Conservation (phyloP, 1,284 basidiomycete genomes). For the Salmacisia buchloeana region DNA sequence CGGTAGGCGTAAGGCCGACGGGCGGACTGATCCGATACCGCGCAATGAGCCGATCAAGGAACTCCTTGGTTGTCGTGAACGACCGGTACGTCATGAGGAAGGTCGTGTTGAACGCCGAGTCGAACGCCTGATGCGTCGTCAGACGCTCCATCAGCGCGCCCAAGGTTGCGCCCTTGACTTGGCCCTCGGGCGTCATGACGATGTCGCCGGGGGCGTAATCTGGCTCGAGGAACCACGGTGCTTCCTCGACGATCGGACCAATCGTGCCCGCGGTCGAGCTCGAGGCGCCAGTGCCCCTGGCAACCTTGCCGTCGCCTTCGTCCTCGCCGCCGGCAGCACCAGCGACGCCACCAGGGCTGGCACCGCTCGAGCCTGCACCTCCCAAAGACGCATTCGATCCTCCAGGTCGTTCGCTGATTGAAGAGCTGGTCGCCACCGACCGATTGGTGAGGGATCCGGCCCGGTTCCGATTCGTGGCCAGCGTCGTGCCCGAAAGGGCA, state of each 20-base stretch:
- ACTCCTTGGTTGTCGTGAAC: conserved; percentile 77
- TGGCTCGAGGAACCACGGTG: conserved; percentile 71
- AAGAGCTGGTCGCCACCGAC: background rate
- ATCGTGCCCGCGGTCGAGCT: background rate
- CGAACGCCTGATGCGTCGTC: conserved; percentile 64
- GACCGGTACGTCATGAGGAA: conserved; percentile 97
- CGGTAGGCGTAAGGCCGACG: conserved; percentile 60
- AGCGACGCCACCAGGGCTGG: background rate
- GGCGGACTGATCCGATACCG: conserved; percentile 79
- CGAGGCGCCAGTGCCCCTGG: background rate
- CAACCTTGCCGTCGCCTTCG: background rate
- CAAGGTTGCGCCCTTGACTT: conserved; percentile 78
- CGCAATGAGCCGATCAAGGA: conserved; percentile 77
- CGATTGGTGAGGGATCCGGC: conserved; percentile 3
- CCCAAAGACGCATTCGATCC: background rate
- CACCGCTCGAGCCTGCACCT: background rate
- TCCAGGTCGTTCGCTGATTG: background rate
- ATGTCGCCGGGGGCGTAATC: conserved; percentile 76
- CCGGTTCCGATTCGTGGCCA: background rate
- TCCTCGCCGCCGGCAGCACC: background rate
- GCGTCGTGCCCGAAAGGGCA: conserved; percentile 1
- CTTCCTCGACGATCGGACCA: conserved; percentile 50
- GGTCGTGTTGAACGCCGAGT: conserved; percentile 77
- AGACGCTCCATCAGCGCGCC: conserved; percentile 78
- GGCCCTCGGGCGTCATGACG: conserved; percentile 64